These are phyloP conservation scores for Castanopsis chinensis DNA, from an alignment of 306 rosid genomes.

Conservation along the genomic window DNA sequence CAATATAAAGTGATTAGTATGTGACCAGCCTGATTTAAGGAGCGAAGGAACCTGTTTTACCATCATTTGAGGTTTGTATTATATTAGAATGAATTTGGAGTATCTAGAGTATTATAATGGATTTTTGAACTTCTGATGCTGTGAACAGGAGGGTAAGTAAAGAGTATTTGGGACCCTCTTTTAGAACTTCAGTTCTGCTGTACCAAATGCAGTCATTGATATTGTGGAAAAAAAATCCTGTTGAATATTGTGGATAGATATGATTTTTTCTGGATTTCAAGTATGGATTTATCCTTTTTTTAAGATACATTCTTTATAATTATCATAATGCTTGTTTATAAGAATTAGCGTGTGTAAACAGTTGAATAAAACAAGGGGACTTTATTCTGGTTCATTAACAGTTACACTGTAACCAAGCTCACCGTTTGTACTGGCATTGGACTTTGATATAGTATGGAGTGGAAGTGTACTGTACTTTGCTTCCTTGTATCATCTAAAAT, in stretches of 20 bases:
- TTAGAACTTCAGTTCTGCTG: not conserved
- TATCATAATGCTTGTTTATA: not conserved
- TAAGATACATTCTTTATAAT: too few relatives aligned
- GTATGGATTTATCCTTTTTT: too few relatives aligned
- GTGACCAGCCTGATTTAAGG: not conserved
- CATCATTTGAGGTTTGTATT: not conserved
- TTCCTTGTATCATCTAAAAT: conserved; percentile 6
- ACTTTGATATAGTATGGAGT: not conserved
- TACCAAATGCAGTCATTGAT: not conserved
- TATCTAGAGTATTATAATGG: not conserved
- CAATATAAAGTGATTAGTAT: not conserved
- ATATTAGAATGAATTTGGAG: not conserved
- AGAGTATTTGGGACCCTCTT: not conserved
- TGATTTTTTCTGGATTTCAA: not conserved
- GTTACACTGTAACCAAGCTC: not conserved
- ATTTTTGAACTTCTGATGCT: not conserved
- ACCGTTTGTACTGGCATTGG: not conserved
- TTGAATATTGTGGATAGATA: not conserved
- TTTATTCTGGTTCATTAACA: not conserved
- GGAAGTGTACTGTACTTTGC: not conserved
- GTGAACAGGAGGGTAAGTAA: not conserved
- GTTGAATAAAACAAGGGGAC: not conserved
- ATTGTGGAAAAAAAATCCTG: not conserved
- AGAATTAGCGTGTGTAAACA: not conserved
- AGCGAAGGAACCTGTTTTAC: not conserved